Base-by-base conservation (phyloP, 1,284 basidiomycete species). In the Sporisorium iseilematis-ciliati region DNA sequence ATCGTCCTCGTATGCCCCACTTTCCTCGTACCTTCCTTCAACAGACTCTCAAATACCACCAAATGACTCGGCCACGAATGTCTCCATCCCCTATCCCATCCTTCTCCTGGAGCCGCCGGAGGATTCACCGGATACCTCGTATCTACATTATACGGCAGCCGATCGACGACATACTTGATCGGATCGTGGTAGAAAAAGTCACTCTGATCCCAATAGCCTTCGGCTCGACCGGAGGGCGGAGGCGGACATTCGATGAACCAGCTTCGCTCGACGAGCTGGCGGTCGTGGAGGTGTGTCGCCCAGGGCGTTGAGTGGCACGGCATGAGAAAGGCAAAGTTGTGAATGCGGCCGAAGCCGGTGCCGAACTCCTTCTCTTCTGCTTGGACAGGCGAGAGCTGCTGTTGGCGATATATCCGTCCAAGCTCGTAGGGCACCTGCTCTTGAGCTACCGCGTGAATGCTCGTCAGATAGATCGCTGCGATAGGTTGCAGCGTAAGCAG, bases 261-360 rank as follows among this genome's bases (percentile, higher is more conserved):
- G 33, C 74, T 75, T 7, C 59, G 53, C 26, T 65, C 49, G 21
- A 58, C 68, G 21, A 64, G 67, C 11, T 66, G 56, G 18, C 23
- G n/a, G 12, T 61, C 49, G 82, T 99, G 96, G 21, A 99, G 86
- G 85, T 95, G 92, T 5, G 94, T 91, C 81, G 94, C 92, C 88
- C 94, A 96, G 3, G 96, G 96, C 0, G 92, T 94, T n/a, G 94
- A 97, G 86, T 99, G 97, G 78, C 97, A 99, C 3, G 97, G 97
- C 93, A 95, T 96, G 20, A 98, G 86, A 69, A 94, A 91, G 1
- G 92, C 94, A 16, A 97, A 86, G 8, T 90, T 90, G 87, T 20
- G 87, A 77, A 21, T 85, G 64, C 67, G 10, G 54, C 67, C 60
- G 75, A 57, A 31, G 66, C 21, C 61, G 20, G 23, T 72, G 1